Evolutionary conservation across 805 yeast genomes (phyloP).

Genomic region (Candida hungchunana): DNA sequence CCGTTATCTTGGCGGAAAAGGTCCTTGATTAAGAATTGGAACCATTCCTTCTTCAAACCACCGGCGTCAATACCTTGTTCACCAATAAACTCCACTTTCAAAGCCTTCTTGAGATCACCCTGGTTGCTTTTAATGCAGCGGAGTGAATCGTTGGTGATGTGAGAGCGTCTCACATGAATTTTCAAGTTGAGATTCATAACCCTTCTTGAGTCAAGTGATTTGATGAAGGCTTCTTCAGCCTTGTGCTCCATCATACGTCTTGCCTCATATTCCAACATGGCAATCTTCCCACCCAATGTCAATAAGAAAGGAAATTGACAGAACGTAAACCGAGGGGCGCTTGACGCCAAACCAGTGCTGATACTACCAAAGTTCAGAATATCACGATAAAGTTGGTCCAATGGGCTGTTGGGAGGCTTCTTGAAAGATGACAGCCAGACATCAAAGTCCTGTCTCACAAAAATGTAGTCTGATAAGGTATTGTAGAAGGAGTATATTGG

Average conservation of each 20-base stretch:
- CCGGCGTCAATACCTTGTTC: conserved; percentile 97
- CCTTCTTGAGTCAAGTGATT: conserved; percentile 58
- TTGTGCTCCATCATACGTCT: conserved; percentile 75
- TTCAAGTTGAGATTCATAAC: conserved; percentile 65
- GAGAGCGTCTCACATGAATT: conserved; percentile 62
- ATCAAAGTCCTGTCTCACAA: conserved; percentile 75
- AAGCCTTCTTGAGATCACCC: conserved; percentile 63
- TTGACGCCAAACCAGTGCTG: neutral
- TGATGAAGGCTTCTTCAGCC: conserved; percentile 86
- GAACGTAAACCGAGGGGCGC: conserved; percentile 43
- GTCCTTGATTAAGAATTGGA: conserved; percentile 63
- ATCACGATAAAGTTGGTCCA: conserved; percentile 7
- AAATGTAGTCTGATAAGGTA: conserved; percentile 73
- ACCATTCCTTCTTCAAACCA: conserved; percentile 94
- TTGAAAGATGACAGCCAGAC: conserved; percentile 58
- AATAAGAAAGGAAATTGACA: conserved; percentile 84
- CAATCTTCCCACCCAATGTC: conserved; percentile 77
- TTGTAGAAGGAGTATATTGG: conserved; percentile 55
- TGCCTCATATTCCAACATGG: conserved; percentile 79
- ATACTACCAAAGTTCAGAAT: conserved; percentile 16
- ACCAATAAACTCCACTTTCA: conserved; percentile 73
- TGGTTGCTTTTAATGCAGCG: conserved; percentile 51
- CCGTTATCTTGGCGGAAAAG: conserved; percentile 67
- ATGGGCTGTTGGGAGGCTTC: conserved; percentile 2
- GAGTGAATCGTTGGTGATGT: conserved; percentile 72